Evolutionary conservation across 345 rosid genomes (phyloP).

Genomic region (Draba incana): DNA sequence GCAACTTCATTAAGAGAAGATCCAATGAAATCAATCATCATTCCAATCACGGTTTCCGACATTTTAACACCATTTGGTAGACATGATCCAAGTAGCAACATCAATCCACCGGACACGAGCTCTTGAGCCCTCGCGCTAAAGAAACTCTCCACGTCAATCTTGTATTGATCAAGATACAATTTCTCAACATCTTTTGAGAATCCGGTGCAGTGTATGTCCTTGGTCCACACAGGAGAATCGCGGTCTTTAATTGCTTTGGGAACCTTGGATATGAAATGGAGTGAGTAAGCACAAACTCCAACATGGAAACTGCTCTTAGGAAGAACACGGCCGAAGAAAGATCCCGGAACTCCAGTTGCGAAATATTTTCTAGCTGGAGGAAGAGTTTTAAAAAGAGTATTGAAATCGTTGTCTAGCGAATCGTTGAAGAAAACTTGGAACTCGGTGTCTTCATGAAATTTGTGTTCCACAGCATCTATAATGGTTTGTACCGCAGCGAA

Average conservation of each 20-base stretch:
- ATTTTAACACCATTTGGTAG: conserved; percentile 35
- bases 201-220: conserved; percentile 50
- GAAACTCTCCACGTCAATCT: conserved; percentile 42
- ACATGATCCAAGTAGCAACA: conserved; percentile 45
- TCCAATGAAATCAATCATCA: conserved; percentile 38
- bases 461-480: conserved; percentile 46
- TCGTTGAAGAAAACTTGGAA: conserved; percentile 66
- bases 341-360: conserved; percentile 51
- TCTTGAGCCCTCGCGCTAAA: conserved; percentile 49
- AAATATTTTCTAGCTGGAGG: conserved; percentile 42
- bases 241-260: conserved; percentile 42
- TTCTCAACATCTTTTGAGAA: conserved; percentile 37
- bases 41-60: conserved; percentile 39
- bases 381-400: conserved; percentile 53
- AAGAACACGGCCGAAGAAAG: conserved; percentile 50
- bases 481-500: conserved; percentile 50
- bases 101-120: conserved; percentile 50
- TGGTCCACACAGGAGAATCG: conserved; percentile 47
- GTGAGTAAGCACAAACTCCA: conserved; percentile 44
- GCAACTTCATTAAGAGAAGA: conserved; percentile 45
- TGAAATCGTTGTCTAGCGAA: conserved; percentile 59
- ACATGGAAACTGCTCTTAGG: conserved; percentile 49
- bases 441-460: conserved; percentile 36
- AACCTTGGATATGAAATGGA: conserved; percentile 51
- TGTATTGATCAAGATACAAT: conserved; percentile 46